A percentile compares a stretch with the other conserved stretches of the same genome.
Evolutionary conservation across 768 basidiomycete species (phyloP).

Genomic region (Russula olivacea): DNA sequence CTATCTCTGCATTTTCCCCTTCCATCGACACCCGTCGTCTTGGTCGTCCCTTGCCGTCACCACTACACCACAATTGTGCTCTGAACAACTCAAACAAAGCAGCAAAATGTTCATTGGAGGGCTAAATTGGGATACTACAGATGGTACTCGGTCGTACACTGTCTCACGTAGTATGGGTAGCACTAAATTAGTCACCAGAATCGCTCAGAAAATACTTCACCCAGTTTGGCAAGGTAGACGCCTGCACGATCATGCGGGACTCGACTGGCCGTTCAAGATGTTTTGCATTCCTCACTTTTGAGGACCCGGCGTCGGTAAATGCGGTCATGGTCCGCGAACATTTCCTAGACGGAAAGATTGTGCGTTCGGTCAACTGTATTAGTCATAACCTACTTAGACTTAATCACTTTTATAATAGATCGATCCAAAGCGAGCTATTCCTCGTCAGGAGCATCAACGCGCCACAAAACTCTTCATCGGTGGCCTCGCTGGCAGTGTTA

Average conservation of each 20-base stretch:
- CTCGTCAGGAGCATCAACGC: conserved; percentile 86
- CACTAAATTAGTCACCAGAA: conserved; percentile 45
- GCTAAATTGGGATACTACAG: conserved; percentile 97
- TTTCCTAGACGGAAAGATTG: conserved; percentile 91
- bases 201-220: conserved; percentile 78
- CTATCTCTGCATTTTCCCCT: conserved; percentile 44
- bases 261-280: conserved; percentile 87
- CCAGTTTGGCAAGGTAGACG: conserved; percentile 93
- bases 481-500: conserved; percentile 82
- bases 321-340: conserved; percentile 93
- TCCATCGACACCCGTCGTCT: conserved; percentile 25
- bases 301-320: conserved; percentile 84
- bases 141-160: conserved; percentile 60
- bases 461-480: conserved; percentile 95
- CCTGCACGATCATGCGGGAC: conserved; percentile 98
- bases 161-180: conserved; percentile 34
- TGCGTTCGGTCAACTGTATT: conserved; percentile 37
- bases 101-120: conserved; percentile 99
- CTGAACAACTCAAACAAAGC: conserved; percentile 28
- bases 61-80: conserved; percentile 16
- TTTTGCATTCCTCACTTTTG: conserved; percentile 96
- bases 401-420: conserved; percentile 49
- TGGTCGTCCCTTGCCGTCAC: conserved; percentile 15
- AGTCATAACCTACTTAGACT: not conserved
- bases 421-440: conserved; percentile 96